A percentile compares a stretch with the other conserved stretches of the same genome.
These are phyloP conservation scores for Camptophora hylomeconis DNA, from an alignment of 2,329 filamentous ascomycete genomes.

Conservation along the genomic window DNA sequence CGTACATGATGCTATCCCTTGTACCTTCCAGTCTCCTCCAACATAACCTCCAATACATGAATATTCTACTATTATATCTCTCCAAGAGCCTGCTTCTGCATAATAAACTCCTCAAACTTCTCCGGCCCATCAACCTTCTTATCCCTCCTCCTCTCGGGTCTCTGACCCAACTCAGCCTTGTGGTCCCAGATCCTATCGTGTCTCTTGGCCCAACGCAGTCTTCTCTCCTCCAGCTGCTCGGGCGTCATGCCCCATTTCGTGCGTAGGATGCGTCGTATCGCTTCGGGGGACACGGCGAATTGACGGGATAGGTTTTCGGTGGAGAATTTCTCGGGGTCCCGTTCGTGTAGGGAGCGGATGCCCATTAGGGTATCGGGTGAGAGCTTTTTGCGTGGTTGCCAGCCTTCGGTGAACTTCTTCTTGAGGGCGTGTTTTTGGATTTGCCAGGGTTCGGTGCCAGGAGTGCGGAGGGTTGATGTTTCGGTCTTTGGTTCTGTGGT, in stretches of 20 bases:
- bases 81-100: constrained; percentile 11
- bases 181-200: constrained; percentile 34
- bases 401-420: constrained; percentile 66
- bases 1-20: no score
- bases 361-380: constrained; percentile 88
- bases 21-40: no score
- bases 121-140: constrained; percentile 11
- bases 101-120: constrained; percentile 14
- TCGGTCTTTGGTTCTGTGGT: no score
- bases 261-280: constrained; percentile 71
- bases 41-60: no score
- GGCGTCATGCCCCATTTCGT: constrained; percentile 34
- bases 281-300: constrained; percentile 80
- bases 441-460: constrained; percentile 58
- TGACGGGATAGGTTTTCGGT: constrained; percentile 59
- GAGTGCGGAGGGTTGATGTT: no score
- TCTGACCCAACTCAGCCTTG: constrained; percentile 37
- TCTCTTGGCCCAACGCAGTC: constrained; percentile 31
- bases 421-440: constrained; percentile 62
- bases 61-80: constrained; percentile 3
- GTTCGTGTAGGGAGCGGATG: constrained; percentile 67
- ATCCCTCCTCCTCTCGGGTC: constrained; percentile 38
- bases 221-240: constrained; percentile 26
- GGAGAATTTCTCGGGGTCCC: constrained; percentile 65
- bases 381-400: constrained; percentile 71